Percentiles rank a stretch among this genome's conserved stretches.
These are phyloP conservation scores for Erysimum cheiri DNA, from an alignment of 441 rosid genomes.

Conservation along the genomic window DNA sequence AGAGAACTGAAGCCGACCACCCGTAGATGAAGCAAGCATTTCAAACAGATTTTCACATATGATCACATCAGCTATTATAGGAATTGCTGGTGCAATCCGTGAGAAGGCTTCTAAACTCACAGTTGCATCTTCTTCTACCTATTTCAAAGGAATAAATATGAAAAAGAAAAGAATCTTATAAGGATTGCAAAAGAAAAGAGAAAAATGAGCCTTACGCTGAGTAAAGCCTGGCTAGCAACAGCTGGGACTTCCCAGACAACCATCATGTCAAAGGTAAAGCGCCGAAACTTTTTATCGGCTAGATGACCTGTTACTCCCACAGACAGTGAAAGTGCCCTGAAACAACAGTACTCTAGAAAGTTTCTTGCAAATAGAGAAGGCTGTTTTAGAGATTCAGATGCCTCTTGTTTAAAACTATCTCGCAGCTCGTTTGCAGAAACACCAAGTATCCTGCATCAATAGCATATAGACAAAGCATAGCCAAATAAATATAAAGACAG, in stretches of 20 bases:
- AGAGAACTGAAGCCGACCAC: conserved; percentile 72
- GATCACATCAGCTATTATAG: conserved; percentile 80
- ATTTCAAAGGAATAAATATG: conserved; percentile 3
- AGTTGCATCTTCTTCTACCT: conserved; percentile 75
- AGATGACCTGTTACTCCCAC: conserved; percentile 70
- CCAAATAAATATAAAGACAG: conserved; percentile 9
- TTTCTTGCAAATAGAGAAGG: conserved; percentile 75
- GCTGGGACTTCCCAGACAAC: conserved; percentile 95
- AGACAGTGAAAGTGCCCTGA: conserved; percentile 76
- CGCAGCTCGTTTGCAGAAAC: conserved; percentile 67
- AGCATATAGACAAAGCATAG: background rate
- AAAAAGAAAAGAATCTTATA: background rate
- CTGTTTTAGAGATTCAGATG: conserved; percentile 74
- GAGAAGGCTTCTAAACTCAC: conserved; percentile 89
- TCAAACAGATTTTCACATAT: conserved; percentile 79
- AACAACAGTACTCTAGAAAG: conserved; percentile 92
- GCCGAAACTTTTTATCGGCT: conserved; percentile 74
- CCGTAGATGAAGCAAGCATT: conserved; percentile 64
- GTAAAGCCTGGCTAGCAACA: conserved; percentile 61
- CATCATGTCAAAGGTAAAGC: conserved; percentile 92
- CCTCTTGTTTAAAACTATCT: conserved; percentile 69
- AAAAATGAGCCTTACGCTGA: conserved; percentile 53
- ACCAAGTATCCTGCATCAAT: conserved; percentile 70
- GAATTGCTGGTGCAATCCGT: conserved; percentile 87
- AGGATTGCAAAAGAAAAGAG: conserved; percentile 14